phyloP scores from a whole-genome alignment of 1,284 basidiomycete species.

The Sphagnurus paluster region DNA sequence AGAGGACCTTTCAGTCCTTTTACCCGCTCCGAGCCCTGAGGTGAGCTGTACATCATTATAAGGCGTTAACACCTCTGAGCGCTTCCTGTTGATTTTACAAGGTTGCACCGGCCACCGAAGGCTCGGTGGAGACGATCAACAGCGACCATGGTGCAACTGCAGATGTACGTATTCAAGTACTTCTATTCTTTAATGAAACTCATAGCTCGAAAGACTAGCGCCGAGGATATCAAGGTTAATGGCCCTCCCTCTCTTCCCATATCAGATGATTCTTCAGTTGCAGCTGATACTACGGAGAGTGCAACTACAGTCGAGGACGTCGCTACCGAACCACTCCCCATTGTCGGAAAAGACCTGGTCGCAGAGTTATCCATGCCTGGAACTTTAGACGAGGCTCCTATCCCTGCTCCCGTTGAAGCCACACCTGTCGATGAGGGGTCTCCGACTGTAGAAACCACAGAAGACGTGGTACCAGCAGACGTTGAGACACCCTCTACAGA shows the following conservation, averaged over 20 bases:
- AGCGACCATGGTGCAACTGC: background rate
- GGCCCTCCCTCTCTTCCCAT: background rate
- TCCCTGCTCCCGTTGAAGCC: background rate
- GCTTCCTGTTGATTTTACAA: too few relatives aligned
- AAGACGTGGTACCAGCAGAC: background rate
- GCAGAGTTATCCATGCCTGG: background rate
- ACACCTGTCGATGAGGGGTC: too few relatives aligned
- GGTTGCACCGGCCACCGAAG: slow-evolving; percentile 1
- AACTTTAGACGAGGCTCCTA: background rate
- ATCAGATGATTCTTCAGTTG: too few relatives aligned
- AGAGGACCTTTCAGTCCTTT: too few relatives aligned
- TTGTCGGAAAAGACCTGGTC: background rate
- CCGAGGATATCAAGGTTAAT: background rate
- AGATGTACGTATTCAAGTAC: slow-evolving; percentile 12
- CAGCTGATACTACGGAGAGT: background rate
- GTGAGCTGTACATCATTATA: too few relatives aligned
- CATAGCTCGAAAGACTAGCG: too few relatives aligned
- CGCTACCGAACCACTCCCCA: background rate
- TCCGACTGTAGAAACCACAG: too few relatives aligned
- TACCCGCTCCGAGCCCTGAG: too few relatives aligned
- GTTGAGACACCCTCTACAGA: too few relatives aligned
- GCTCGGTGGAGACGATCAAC: background rate
- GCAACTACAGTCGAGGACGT: too few relatives aligned
- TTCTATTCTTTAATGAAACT: too few relatives aligned
- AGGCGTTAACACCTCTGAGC: too few relatives aligned